A percentile compares a stretch with the other conserved stretches of the same genome.
Conservation (phyloP, 306 rosid genomes). For the Boehmeria nivea region DNA sequence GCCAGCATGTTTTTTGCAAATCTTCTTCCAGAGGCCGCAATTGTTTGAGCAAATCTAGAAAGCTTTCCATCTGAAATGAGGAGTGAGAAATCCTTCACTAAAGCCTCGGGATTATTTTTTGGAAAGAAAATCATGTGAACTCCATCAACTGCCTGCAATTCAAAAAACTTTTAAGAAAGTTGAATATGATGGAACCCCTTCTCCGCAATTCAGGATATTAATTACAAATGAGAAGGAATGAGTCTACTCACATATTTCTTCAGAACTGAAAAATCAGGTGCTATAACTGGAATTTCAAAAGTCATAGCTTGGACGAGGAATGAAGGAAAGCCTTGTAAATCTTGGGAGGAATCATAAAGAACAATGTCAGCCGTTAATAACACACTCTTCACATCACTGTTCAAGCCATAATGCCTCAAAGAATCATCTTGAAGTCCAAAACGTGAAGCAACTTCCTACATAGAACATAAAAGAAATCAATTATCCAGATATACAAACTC, state of each 20-base stretch:
- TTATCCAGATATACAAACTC: background rate
- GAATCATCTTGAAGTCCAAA: constrained; percentile 78
- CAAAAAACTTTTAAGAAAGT: constrained; percentile 20
- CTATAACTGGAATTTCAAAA: constrained; percentile 72
- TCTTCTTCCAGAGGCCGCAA: constrained; percentile 82
- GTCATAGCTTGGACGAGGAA: constrained; percentile 83
- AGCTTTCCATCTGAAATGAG: constrained; percentile 77
- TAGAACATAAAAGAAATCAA: constrained; percentile 36
- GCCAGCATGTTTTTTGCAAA: constrained; percentile 74
- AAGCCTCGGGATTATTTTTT: constrained; percentile 72
- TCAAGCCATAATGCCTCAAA: constrained; percentile 66
- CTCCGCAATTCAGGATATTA: too few species aligned
- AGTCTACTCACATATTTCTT: constrained; percentile 66
- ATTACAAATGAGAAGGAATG: constrained; percentile 6
- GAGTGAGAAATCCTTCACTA: constrained; percentile 70
- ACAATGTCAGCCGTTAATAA: constrained; percentile 87
- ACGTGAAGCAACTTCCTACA: constrained; percentile 79
- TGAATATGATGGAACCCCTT: constrained; percentile 7
- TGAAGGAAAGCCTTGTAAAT: constrained; percentile 87
- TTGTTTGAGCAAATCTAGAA: constrained; percentile 65
- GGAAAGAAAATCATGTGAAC: constrained; percentile 64
- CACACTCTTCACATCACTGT: constrained; percentile 67
- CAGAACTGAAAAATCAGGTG: constrained; percentile 74
- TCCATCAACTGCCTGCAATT: constrained; percentile 65
- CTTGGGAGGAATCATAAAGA: constrained; percentile 89